Evolutionary conservation across 768 basidiomycete species (phyloP).

Genomic region (Podaxis carcinomalis): DNA sequence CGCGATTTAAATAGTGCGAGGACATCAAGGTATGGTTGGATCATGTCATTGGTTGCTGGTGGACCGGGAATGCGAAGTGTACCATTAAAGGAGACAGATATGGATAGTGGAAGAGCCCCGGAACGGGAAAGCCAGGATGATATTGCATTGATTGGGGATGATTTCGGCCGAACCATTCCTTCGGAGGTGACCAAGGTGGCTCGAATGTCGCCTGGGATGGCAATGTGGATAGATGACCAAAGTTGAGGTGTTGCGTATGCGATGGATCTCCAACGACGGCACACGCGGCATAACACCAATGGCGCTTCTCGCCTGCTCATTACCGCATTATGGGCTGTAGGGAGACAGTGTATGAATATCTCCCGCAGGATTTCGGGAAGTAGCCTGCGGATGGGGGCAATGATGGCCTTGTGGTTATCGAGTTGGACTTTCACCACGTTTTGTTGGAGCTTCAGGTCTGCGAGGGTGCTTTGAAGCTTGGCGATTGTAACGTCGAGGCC

Average conservation of each 20-base stretch:
- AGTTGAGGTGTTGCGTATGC: slow-evolving; percentile 13
- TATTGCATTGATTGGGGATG: background rate
- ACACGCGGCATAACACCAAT: slow-evolving; percentile 13
- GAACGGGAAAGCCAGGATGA: slow-evolving; percentile 2
- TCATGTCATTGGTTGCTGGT: background rate
- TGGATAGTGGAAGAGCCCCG: background rate
- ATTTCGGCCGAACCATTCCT: too few species aligned
- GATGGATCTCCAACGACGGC: slow-evolving; percentile 15
- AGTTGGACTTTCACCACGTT: background rate
- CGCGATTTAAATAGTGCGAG: background rate
- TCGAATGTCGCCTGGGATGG: background rate
- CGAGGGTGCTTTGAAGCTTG: background rate
- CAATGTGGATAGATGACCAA: slow-evolving; percentile 18
- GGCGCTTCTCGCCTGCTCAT: slow-evolving; percentile 14
- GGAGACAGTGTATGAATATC: slow-evolving; percentile 18
- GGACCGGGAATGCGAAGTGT: background rate
- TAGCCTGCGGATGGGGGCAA: slow-evolving; percentile 14
- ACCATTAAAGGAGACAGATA: background rate
- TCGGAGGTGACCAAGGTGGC: background rate
- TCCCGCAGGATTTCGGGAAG: slow-evolving; percentile 18
- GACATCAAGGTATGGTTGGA: background rate
- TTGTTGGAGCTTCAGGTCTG: background rate
- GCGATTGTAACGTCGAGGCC: background rate
- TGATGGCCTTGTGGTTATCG: background rate
- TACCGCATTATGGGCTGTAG: slow-evolving; percentile 8